Conservation (phyloP, 2,329 filamentous ascomycete species). For the Cadophora gregata region DNA sequence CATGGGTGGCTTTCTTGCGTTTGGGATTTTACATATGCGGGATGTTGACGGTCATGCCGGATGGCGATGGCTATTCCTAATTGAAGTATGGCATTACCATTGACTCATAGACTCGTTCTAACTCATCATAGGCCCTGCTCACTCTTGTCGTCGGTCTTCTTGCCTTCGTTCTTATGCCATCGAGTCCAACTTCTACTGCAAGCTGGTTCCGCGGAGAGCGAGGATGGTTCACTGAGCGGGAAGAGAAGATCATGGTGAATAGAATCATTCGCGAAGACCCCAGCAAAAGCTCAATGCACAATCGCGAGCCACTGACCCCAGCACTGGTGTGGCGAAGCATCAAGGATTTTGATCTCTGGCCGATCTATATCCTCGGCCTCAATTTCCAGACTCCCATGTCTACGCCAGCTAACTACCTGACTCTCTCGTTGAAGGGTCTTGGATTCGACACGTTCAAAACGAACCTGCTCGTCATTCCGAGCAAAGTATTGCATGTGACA, state of each 20-base stretch:
- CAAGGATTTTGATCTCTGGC: conserved; percentile 61
- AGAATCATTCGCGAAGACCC: conserved; percentile 59
- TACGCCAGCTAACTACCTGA: conserved; percentile 60
- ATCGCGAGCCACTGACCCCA: conserved; percentile 55
- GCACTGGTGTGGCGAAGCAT: conserved; percentile 53
- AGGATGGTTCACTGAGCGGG: conserved; percentile 65
- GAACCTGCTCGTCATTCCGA: conserved; percentile 68
- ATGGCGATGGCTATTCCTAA: conserved; percentile 62
- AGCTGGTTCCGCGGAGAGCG: conserved; percentile 63
- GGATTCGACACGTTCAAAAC: conserved; percentile 66
- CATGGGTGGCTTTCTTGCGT: conserved; percentile 60
- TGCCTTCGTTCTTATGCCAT: conserved; percentile 33
- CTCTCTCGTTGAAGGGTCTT: conserved; percentile 61
- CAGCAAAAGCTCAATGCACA: conserved; percentile 55
- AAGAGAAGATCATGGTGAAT: conserved; percentile 68
- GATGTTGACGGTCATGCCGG: conserved; percentile 58
- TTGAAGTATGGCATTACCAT: no score
- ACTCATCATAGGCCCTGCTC: conserved; percentile 33
- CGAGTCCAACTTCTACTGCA: conserved; percentile 42
- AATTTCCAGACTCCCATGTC: conserved; percentile 58
- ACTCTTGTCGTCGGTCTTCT: conserved; percentile 37
- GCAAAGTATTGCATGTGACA: conserved; percentile 54
- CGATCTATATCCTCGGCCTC: conserved; percentile 51
- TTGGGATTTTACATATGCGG: conserved; percentile 60
- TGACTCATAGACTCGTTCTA: no score